Evolutionary conservation across 768 basidiomycete species (phyloP).

Genomic region (Tylopilus plumbeoviolaceoides): DNA sequence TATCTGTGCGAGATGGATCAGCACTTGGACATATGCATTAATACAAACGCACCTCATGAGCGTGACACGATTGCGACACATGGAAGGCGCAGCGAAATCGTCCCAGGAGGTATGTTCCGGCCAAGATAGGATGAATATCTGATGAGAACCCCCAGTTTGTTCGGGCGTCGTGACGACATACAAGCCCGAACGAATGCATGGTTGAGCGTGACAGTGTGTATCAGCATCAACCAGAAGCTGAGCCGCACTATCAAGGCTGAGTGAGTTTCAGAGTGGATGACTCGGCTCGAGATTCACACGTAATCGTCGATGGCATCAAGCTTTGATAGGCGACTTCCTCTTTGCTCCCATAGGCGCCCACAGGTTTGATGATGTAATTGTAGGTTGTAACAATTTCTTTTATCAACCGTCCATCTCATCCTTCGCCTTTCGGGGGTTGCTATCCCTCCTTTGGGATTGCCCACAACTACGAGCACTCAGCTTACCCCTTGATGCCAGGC

Average conservation of each 20-base stretch:
- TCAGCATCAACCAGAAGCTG: conserved; percentile 17
- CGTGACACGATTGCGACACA: conserved; percentile 50
- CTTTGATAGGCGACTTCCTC: conserved; percentile 42
- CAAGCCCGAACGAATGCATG: conserved; percentile 21
- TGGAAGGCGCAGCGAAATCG: conserved; percentile 41
- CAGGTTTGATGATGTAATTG: conserved; percentile 39
- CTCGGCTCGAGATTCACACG: conserved; percentile 25
- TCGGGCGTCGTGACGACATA: conserved; percentile 13
- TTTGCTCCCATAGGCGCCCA: conserved; percentile 57
- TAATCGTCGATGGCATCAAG: conserved; percentile 35
- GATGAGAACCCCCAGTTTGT: conserved; percentile 6
- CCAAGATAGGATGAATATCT: conserved; percentile 55
- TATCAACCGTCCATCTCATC: no score
- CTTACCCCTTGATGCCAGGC: no score
- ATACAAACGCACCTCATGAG: conserved; percentile 50
- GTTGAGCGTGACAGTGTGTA: background rate
- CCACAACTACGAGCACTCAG: no score
- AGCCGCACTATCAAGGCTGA: background rate
- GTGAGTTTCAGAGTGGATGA: background rate
- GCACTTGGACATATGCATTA: background rate
- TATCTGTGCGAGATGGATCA: conserved; percentile 38
- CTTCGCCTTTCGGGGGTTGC: no score
- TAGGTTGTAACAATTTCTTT: conserved; percentile 15
- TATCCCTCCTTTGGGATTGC: no score
- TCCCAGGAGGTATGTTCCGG: conserved; percentile 59